Evolutionary conservation across 148 eudicot genomes (phyloP), one percentile per base, ranked within the genome.

Genomic region (Nepenthes gracilis): DNA sequence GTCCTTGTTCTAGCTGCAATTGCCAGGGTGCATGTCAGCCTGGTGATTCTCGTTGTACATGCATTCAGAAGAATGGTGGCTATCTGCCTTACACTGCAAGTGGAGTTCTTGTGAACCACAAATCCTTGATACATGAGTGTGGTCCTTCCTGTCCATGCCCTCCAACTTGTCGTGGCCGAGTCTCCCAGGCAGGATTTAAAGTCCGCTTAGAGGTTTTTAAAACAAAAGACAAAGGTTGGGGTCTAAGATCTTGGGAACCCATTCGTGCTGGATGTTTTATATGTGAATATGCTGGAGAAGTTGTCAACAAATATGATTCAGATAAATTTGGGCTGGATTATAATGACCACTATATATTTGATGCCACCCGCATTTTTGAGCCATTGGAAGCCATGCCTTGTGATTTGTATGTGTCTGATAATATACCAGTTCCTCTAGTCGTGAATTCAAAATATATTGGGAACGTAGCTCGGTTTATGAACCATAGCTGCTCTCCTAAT

Each of bases 221-320:
- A 54, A 70, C 73, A 4, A 43, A 36, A 10, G 47, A 58, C 52
- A 64, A 14, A 47, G 73, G 73, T 35, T 76, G 80, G 80, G 80
- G 76, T 1, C 63, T 76, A 2, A 38, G 73, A 57, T 76, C 76
- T 1, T 72, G 63, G 80, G 73, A 71, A 52, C 73, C 67, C 4
- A 72, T 76, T n/a, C 72, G 73, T n/a, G 59, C 70, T 1, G 80
- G 80, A 5, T 15, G 56, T 40, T 76, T 76, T 58, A 76, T 76
- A 10, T 76, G 80, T 58, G 80, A 76, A 67, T 76, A 65, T 65
- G 68, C 73, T 2, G 80, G 80, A 13, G 65, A 64, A 38, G 61
- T 59, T 33, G 11, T 68, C 4, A 65, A 68, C 7, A 56, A 49
- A 34, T 9, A 4, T 12, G 45, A 32, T 35, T 49, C 23, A 15